A percentile compares a stretch with the other conserved stretches of the same genome.
phyloP scores from a whole-genome alignment of 805 yeast genomes.

The Blastobotrys muscicola region DNA sequence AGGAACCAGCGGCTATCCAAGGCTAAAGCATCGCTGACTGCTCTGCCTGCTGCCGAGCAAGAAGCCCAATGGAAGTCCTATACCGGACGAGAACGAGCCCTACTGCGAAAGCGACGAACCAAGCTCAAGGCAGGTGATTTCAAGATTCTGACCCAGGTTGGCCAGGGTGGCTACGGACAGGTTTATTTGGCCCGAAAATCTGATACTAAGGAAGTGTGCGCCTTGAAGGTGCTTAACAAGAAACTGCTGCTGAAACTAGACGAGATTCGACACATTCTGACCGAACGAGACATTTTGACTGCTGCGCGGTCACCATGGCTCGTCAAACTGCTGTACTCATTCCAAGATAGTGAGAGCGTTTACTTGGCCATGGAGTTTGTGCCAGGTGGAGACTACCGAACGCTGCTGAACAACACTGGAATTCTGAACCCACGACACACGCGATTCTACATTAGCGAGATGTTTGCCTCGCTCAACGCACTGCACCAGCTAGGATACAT shows the following conservation, averaged over 20 bases:
- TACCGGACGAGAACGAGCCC: slow-evolving; percentile 72
- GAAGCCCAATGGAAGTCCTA: slow-evolving; percentile 68
- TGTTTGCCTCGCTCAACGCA: slow-evolving; percentile 92
- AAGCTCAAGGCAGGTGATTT: slow-evolving; percentile 93
- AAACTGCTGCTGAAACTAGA: slow-evolving; percentile 77
- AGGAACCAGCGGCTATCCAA: slow-evolving; percentile 74
- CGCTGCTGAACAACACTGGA: slow-evolving; percentile 86
- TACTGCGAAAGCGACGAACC: slow-evolving; percentile 76
- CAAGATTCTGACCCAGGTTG: slow-evolving; percentile 94
- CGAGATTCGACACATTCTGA: slow-evolving; percentile 90
- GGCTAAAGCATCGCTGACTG: slow-evolving; percentile 42
- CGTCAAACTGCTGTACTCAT: slow-evolving; percentile 86
- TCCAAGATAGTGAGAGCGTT: slow-evolving; percentile 84
- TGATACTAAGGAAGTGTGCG: slow-evolving; percentile 92
- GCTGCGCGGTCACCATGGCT: slow-evolving; percentile 94
- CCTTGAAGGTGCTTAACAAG: slow-evolving; percentile 84
- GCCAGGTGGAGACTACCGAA: slow-evolving; percentile 99
- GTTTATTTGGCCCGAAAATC: slow-evolving; percentile 92
- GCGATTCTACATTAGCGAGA: slow-evolving; percentile 87
- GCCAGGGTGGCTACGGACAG: slow-evolving; percentile 99
- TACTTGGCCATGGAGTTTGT: slow-evolving; percentile 98
- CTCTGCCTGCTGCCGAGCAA: slow-evolving; percentile 31
- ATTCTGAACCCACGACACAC: slow-evolving; percentile 91
- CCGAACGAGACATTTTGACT: slow-evolving; percentile 95
- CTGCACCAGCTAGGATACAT: slow-evolving; percentile 92